Evolutionary conservation across 2,329 filamentous ascomycete species (phyloP).

Genomic region (Phaeosphaeriaceae sp.): DNA sequence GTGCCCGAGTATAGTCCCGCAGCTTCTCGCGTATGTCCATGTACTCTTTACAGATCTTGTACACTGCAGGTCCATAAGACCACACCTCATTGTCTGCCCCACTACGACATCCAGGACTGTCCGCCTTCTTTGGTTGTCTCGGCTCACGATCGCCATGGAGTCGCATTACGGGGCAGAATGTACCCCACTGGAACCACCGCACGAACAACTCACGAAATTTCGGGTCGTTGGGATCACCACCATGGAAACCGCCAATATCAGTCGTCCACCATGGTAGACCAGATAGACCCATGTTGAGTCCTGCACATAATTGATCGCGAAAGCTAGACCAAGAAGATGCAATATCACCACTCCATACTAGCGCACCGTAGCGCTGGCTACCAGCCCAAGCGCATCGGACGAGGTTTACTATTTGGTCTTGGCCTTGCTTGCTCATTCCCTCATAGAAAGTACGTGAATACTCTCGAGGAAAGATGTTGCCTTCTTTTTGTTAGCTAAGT

Average conservation of each 20-base stretch:
- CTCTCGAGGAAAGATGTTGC: slow-evolving; percentile 67
- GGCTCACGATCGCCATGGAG: slow-evolving; percentile 73
- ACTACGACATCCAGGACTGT: slow-evolving; percentile 47
- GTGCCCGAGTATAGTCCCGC: slow-evolving; percentile 63
- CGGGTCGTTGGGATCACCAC: slow-evolving; percentile 64
- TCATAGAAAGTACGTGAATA: slow-evolving; percentile 69
- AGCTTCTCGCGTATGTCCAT: slow-evolving; percentile 66
- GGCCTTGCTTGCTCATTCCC: slow-evolving; percentile 62
- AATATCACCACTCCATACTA: slow-evolving; percentile 74
- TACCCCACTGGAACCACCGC: slow-evolving; percentile 74
- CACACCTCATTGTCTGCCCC: slow-evolving; percentile 71
- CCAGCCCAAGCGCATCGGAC: slow-evolving; percentile 65
- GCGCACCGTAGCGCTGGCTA: slow-evolving; percentile 69
- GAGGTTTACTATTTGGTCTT: slow-evolving; percentile 67
- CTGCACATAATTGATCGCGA: slow-evolving; percentile 68
- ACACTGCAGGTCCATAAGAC: slow-evolving; percentile 69
- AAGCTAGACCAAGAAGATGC: slow-evolving; percentile 69
- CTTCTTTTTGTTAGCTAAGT: slow-evolving; percentile 60
- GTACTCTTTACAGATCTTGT: slow-evolving; percentile 67
- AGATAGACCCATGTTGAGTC: slow-evolving; percentile 70
- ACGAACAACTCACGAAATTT: slow-evolving; percentile 70
- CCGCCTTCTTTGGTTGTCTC: slow-evolving; percentile 54
- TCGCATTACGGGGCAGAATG: slow-evolving; percentile 73
- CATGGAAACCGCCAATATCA: slow-evolving; percentile 75
- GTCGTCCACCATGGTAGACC: slow-evolving; percentile 75